Evolutionary conservation across 805 yeast genomes (phyloP), one percentile per base, ranked within the genome.

Genomic region (Candida boleticola): DNA sequence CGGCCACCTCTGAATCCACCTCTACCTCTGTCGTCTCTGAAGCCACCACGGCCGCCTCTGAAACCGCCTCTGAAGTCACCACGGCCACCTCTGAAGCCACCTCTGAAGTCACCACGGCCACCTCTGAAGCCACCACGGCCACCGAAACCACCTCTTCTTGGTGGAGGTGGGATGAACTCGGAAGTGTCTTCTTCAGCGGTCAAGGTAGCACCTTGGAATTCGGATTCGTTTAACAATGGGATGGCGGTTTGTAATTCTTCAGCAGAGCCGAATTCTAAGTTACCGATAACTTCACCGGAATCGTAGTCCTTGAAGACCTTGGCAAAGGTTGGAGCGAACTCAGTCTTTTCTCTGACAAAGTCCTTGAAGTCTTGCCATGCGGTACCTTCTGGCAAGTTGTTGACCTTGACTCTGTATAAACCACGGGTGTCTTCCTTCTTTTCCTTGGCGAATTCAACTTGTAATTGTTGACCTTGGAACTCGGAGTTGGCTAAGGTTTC

Each of bases 351-450:
- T 61, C 95, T 78, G 51, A 89, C 89, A 60, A 87, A 81, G 71
- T 92, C 98, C 73, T 89, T 86, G 60, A 86, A 76, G 57, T 85
- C 92, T 74, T 86, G 93, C 95, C 95, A 86, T 39, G 88, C 82
- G 44, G 86, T 75, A 48, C 82, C 82, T 53, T 82, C 85, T 53
- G 90, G 90, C 56, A 86, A 72, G 64, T 80, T 79, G 52, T 78
- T 65, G 27, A 85, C 78, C 58, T 82, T 77, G 46, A 83, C 80
- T 73, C 93, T 79, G 69, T 70, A 79, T 66, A 85, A 82, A 57
- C 88, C 88, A 62, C 83, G 81, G 49, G 83, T 76, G 47, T 79
- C 74, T 55, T 68, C 81, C 43, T 74, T 77, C 57, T 67, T 77
- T 55, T 73, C 76, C 48, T 74, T 74, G 39, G 83, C 82, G 51